Percentiles rank a stretch among this genome's conserved stretches.
Conservation (phyloP, 352 stramenopile species). For the Phytophthora capsici region DNA sequence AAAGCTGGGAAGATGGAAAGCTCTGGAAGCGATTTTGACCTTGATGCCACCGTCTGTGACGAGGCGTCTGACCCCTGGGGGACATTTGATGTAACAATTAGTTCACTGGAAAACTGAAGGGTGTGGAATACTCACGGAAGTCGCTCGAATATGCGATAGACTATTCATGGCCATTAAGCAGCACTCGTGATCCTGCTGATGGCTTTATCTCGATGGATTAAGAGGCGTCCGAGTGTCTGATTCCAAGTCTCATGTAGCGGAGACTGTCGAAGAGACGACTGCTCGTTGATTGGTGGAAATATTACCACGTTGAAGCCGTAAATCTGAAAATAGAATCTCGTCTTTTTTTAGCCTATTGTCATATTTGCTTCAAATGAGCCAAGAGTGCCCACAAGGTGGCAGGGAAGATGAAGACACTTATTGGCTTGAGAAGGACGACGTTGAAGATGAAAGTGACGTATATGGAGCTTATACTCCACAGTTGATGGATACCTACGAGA, state of each 20-base stretch:
- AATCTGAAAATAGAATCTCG: too few relatives aligned
- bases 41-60: constrained; percentile 6
- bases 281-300: constrained; percentile 16
- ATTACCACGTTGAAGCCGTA: not conserved
- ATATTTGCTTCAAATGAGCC: constrained; percentile 2
- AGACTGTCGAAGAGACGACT: constrained; percentile 9
- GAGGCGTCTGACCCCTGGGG: constrained; percentile 11
- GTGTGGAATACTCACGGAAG: constrained; percentile 9
- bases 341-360: too few relatives aligned
- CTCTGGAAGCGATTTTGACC: constrained; percentile 6
- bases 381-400: not conserved
- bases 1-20: constrained; percentile 36
- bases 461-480: constrained; percentile 48
- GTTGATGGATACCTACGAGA: constrained; percentile 64
- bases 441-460: constrained; percentile 8
- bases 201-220: not conserved
- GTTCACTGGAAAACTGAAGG: constrained; percentile 23
- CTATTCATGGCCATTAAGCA: constrained; percentile 3
- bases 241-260: constrained; percentile 18
- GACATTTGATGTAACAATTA: not conserved
- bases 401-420: constrained; percentile 1
- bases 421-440: not conserved
- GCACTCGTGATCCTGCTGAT: not conserved
- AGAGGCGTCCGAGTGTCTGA: constrained; percentile 3
- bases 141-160: not conserved